Percentiles rank a stretch among this genome's conserved stretches.
Evolutionary conservation across 2,329 filamentous ascomycete species (phyloP).

Genomic region (Neobulgaria alba): DNA sequence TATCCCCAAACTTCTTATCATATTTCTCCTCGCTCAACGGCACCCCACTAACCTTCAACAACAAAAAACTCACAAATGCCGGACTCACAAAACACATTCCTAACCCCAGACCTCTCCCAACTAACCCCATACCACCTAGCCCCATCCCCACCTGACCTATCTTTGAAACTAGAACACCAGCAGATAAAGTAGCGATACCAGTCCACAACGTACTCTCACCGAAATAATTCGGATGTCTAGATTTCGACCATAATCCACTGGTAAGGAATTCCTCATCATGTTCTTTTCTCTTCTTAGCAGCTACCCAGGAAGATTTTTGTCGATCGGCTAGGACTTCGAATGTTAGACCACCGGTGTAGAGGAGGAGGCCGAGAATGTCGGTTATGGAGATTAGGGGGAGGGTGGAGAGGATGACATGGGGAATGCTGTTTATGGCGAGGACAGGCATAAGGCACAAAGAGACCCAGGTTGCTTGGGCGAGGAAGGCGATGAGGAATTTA

Average conservation of each 20-base stretch:
- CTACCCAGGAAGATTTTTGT: constrained; percentile 55
- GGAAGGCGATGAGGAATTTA: constrained; percentile 46
- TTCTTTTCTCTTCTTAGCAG: constrained; percentile 53
- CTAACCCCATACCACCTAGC: constrained; percentile 35
- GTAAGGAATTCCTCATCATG: constrained; percentile 61
- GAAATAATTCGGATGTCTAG: constrained; percentile 62
- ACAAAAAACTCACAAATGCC: constrained; percentile 53
- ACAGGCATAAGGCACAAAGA: constrained; percentile 58
- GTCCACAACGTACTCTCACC: constrained; percentile 64
- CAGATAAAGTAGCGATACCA: constrained; percentile 52
- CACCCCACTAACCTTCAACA: constrained; percentile 55
- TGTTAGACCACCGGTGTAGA: constrained; percentile 50
- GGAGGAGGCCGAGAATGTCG: constrained; percentile 46
- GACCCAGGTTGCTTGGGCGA: constrained; percentile 59
- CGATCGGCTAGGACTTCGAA: constrained; percentile 55
- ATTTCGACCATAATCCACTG: constrained; percentile 50
- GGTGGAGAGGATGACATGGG: constrained; percentile 41
- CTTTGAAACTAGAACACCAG: constrained; percentile 45
- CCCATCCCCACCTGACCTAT: constrained; percentile 51
- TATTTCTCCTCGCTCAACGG: constrained; percentile 63
- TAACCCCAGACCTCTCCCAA: constrained; percentile 36
- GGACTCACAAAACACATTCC: constrained; percentile 44
- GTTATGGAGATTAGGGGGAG: constrained; percentile 40
- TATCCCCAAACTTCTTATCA: constrained; percentile 52
- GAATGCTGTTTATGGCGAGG: constrained; percentile 53